Conservation (phyloP, 768 basidiomycete species). For the Rhodocollybia butyracea region DNA sequence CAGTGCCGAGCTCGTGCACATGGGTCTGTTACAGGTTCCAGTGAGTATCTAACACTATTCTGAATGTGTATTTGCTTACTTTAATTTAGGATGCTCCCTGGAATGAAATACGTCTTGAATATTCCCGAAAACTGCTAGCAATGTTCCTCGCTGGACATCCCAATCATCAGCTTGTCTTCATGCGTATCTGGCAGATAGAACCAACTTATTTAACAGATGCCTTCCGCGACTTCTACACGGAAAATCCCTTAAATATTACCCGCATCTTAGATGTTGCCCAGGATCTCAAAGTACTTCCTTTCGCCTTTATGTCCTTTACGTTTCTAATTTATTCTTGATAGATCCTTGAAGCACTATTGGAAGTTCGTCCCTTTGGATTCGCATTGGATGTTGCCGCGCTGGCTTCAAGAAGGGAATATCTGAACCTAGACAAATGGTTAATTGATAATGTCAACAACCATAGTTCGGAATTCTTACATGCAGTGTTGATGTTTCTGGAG, state of each 20-base stretch:
- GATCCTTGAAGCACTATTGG: conserved; percentile 91
- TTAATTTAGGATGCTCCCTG: conserved; percentile 66
- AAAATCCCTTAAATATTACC: conserved; percentile 90
- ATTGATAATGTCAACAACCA: conserved; percentile 81
- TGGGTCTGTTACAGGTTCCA: conserved; percentile 88
- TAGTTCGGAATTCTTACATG: conserved; percentile 82
- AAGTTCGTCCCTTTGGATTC: conserved; percentile 85
- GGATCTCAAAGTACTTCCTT: conserved; percentile 74
- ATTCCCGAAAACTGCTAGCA: conserved; percentile 77
- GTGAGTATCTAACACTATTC: conserved; percentile 44
- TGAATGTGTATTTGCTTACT: conserved; percentile 9
- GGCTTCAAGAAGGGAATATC: conserved; percentile 88
- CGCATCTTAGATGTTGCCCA: conserved; percentile 94
- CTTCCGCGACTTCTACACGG: conserved; percentile 89
- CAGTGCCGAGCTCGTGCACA: conserved; percentile 90
- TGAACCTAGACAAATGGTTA: conserved; percentile 97
- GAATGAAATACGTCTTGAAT: conserved; percentile 85
- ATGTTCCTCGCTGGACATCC: conserved; percentile 93
- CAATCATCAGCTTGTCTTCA: conserved; percentile 95
- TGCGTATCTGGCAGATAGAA: conserved; percentile 92
- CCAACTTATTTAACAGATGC: conserved; percentile 83
- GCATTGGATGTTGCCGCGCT: conserved; percentile 92
- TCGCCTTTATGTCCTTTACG: not conserved
- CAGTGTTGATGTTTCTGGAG: conserved; percentile 85
- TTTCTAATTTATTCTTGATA: conserved; percentile 24